Conservation (phyloP, 2,329 filamentous ascomycete genomes). For the Diplodia scrobiculata region DNA sequence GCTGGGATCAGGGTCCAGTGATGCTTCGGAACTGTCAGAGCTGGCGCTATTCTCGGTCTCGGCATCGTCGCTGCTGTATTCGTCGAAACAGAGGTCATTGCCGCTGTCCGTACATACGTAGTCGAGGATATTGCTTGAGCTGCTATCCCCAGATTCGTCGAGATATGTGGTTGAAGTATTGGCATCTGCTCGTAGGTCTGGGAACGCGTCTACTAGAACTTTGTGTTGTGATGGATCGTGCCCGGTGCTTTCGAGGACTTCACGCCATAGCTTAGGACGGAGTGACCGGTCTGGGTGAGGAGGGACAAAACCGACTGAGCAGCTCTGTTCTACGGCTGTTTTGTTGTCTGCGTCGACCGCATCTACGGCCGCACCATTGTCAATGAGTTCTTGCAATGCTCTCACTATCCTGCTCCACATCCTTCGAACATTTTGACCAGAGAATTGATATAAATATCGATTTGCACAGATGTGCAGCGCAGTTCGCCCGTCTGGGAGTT, state of each 20-base stretch:
- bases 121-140: background rate
- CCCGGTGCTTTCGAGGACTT: background rate
- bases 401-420: too few species aligned
- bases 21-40: background rate
- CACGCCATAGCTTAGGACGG: background rate
- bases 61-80: too few species aligned
- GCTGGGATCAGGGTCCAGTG: background rate
- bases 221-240: background rate
- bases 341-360: background rate
- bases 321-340: background rate
- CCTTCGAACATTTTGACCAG: too few species aligned
- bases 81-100: too few species aligned
- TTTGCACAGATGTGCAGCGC: too few species aligned
- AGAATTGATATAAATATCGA: too few species aligned
- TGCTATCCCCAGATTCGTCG: background rate
- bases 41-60: too few species aligned
- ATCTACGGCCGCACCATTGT: background rate
- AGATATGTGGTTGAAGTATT: background rate
- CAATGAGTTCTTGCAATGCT: too few species aligned
- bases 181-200: background rate
- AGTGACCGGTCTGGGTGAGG: background rate
- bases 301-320: background rate
- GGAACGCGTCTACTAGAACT: background rate
- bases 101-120: too few species aligned
- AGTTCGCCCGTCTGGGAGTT: background rate